These are phyloP conservation scores for Bipolaris gigantea DNA, from an alignment of 2,329 filamentous ascomycete species.

Conservation along the genomic window DNA sequence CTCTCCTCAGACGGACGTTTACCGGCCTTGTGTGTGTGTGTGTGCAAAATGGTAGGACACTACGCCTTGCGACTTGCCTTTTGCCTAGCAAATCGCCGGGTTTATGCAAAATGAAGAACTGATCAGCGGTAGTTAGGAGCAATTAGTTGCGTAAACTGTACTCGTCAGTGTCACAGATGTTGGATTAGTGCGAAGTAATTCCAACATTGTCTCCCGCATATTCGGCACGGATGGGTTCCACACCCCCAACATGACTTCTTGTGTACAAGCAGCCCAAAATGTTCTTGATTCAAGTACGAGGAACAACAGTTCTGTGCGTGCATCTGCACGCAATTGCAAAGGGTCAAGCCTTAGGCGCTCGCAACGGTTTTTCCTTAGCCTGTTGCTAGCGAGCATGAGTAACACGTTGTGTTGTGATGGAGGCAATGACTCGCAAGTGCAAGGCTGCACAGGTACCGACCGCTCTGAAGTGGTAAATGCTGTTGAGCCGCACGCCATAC, in stretches of 20 bases:
- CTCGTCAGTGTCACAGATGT: not conserved
- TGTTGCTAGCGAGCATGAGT: not conserved
- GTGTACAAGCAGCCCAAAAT: not conserved
- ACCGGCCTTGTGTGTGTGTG: too few relatives aligned
- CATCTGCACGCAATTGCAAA: not conserved
- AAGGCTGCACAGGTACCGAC: slow-evolving; percentile 9
- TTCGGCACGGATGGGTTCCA: not conserved
- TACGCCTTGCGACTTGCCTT: not conserved
- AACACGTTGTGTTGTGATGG: not conserved
- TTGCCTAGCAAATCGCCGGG: not conserved
- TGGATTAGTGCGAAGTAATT: not conserved
- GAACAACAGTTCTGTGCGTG: not conserved
- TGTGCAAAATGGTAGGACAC: too few relatives aligned
- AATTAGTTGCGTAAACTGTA: not conserved
- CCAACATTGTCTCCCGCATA: not conserved
- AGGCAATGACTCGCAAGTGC: slow-evolving; percentile 12
- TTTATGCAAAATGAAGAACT: not conserved
- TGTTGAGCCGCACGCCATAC: slow-evolving; percentile 20
- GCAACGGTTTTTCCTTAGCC: not conserved
- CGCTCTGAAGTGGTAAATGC: slow-evolving; percentile 3
- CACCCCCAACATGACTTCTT: not conserved
- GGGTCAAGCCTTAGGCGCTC: not conserved
- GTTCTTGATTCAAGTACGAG: not conserved
- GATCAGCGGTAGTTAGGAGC: not conserved
- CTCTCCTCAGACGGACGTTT: too few relatives aligned